Evolutionary conservation across 345 rosid genomes (phyloP), one percentile per base, ranked within the genome.

Genomic region (Draba incana): DNA sequence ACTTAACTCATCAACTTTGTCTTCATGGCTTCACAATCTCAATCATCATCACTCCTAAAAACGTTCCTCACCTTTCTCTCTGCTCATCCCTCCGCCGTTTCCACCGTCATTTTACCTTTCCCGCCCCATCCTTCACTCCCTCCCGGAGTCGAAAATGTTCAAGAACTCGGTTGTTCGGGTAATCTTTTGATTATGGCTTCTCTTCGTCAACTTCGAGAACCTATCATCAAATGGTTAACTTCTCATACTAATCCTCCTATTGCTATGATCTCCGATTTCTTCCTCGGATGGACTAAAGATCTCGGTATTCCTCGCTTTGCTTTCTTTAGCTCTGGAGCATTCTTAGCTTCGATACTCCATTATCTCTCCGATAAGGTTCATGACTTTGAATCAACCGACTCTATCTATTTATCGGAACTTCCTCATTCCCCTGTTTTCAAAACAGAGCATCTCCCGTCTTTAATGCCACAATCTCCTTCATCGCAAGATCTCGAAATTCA

Each of bases 261-360:
- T 0, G 85, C 88, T n/a, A 71, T 90, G 70, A 64, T 90, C 60
- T 90, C 95, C 4, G 95, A 86, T 51, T 86, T 85, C 82, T 90
- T 90, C 74, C 82, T 86, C 9, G 95, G 92, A 9, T 90, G 88
- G 92, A 88, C 92, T n/a, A 16, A 37, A 2, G 74, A 74, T 30
- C 75, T 89, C 5, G 64, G 62, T 20, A 55, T 89, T 13, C 86
- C 84, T 3, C 69, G 89, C 35, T 54, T 87, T 49, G 57, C 81
- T 0, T 89, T 89, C 67, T 84, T 69, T 65, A 50, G 74, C 5
- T 49, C 79, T 14, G 82, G 80, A 14, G 80, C 84, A 0, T 79
- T 84, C 47, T 14, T 83, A 15, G 62, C 74, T 28, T 15, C 76
- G 9, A 64, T 85, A 56, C 0, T 0, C 8, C 65, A 78, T 33